Evolutionary conservation across 2,329 filamentous ascomycete genomes (phyloP), one percentile per base, ranked within the genome.

Genomic region (Ceratocystis smalleyi): DNA sequence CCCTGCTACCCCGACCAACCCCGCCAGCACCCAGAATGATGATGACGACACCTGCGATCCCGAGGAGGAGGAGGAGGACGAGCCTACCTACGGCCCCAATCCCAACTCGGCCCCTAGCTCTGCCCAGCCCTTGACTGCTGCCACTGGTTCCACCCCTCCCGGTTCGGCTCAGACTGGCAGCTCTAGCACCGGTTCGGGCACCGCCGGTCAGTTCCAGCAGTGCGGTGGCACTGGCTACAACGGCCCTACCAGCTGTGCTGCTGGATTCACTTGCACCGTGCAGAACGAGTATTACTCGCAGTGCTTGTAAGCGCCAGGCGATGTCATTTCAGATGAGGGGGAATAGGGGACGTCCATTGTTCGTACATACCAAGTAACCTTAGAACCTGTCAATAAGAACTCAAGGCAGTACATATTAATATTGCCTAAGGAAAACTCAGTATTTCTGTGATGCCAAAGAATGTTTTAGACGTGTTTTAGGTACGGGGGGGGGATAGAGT

Each of bases 271-370:
- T 19, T 78, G 76, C 71, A 70, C 68, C 49, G 71, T 70, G 60
- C 43, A 70, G 63, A 78, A 77, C 69, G 70, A 71, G 54, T 77
- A 69, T 67, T 78, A 77, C 71, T 74, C 64, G 17, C 76, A 78
- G 69, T 78, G 76, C 68, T 65, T 75, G 65, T 77, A 71, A 70
- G 64, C 15, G 63, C 35, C 17, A 15, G 10, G 2, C 19, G 22
- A 55, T 24, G 32, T 17, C 24, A 35, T 35, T 32, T 57, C 12
- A 12, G 54, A 57, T 8, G 15, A 57, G 27, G 17, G 19, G 54
- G 32, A 35, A 35, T 57, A 32, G 54, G 54, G 54, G 12, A 57
- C 17, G 27, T 35, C 17, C 54, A 19, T 57, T 35, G 54, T 57
- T 35, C 30, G 32, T 57, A 57, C 54, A 57, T 57, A 57, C 54